Evolutionary conservation across 1,284 basidiomycete species (phyloP).

Genomic region (Blastosporella zonata): DNA sequence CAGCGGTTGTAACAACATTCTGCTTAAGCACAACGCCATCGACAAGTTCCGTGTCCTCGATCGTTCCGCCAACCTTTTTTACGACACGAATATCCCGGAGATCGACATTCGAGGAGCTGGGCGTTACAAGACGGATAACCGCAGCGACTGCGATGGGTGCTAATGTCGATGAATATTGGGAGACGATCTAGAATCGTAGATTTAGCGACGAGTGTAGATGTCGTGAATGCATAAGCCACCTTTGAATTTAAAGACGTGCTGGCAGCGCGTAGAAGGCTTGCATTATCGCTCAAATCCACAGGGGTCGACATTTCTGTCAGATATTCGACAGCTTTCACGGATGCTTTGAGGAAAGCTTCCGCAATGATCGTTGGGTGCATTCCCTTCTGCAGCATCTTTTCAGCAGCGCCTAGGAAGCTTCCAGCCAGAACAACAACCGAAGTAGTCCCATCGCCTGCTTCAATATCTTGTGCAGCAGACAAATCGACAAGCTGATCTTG

Average conservation of each 20-base stretch:
- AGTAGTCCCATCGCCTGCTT: constrained; percentile 99
- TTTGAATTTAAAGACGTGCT: constrained; percentile 97
- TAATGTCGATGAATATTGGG: constrained; percentile 96
- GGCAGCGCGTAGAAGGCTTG: constrained; percentile 87
- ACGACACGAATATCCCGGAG: constrained; percentile 95
- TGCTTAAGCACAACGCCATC: constrained; percentile 97
- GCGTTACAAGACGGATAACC: constrained; percentile 86
- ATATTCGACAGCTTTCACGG: constrained; percentile 91
- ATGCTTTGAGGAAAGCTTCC: constrained; percentile 93
- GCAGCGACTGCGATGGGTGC: constrained; percentile 97
- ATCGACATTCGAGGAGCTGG: constrained; percentile 92
- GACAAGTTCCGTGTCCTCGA: constrained; percentile 97
- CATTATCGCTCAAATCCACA: constrained; percentile 88
- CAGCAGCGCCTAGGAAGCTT: constrained; percentile 88
- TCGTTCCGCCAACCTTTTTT: constrained; percentile 98
- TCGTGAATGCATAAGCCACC: constrained; percentile 38
- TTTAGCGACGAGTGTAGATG: constrained; percentile 3
- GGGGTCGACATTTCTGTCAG: constrained; percentile 92
- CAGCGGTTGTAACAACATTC: constrained; percentile 86
- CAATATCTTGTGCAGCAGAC: constrained; percentile 97
- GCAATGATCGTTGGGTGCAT: constrained; percentile 98
- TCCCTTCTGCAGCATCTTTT: constrained; percentile 96
- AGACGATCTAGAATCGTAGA: constrained; percentile 77
- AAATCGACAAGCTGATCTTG: constrained; percentile 85
- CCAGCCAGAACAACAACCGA: constrained; percentile 97